A percentile compares a stretch with the other conserved stretches of the same genome.
Conservation (phyloP, 2,329 filamentous ascomycete genomes). For the Penicillium paneum region DNA sequence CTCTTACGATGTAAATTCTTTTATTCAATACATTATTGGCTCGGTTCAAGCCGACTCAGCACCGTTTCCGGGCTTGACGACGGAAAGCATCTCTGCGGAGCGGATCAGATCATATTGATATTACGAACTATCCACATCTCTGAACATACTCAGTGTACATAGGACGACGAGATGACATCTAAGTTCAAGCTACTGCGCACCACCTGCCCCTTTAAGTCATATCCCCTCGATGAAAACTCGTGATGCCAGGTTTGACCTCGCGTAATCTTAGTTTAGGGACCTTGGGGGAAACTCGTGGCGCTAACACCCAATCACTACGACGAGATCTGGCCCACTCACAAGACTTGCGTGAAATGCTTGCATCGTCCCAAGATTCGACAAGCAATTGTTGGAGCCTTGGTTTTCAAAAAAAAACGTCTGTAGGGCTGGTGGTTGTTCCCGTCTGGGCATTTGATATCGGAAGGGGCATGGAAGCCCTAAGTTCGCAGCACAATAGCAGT, state of each 20-base stretch:
- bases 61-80: background rate
- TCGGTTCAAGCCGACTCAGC: background rate
- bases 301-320: slow-evolving; percentile 12
- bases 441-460: background rate
- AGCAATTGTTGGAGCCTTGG: background rate
- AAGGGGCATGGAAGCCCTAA: background rate
- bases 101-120: background rate
- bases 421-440: background rate
- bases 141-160: background rate
- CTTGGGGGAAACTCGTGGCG: slow-evolving; percentile 17
- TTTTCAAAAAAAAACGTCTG: background rate
- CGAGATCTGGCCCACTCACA: slow-evolving; percentile 1
- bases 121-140: background rate
- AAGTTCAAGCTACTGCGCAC: background rate
- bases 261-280: slow-evolving; percentile 16
- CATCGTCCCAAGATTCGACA: slow-evolving; percentile 5
- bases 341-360: slow-evolving; percentile 3
- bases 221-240: background rate
- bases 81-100: background rate
- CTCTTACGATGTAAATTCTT: background rate
- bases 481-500: background rate
- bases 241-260: slow-evolving; percentile 5
- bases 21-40: background rate
- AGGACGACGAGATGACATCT: background rate
- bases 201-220: background rate